A percentile compares a stretch with the other conserved stretches of the same genome.
These are phyloP conservation scores for Cryptococcus sp. DNA, from an alignment of 1,284 basidiomycete species.

Conservation along the genomic window DNA sequence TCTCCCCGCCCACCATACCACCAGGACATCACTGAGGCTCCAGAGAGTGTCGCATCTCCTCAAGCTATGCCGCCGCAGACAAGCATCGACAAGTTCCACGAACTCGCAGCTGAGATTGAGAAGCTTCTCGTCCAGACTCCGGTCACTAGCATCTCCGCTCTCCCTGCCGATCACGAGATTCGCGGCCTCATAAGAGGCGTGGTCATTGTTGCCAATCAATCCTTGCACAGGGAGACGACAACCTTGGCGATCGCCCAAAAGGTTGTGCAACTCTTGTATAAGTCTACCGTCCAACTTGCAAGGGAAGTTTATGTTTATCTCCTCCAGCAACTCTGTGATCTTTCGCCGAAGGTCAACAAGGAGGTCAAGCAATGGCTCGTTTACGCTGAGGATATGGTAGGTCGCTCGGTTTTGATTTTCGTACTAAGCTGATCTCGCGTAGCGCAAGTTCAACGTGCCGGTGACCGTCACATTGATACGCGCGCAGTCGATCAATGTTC, in stretches of 20 bases:
- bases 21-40: conserved; percentile 32
- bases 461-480: conserved; percentile 88
- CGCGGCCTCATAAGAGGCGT: conserved; percentile 80
- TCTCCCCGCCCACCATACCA: conserved; percentile 28
- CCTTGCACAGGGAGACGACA: conserved; percentile 77
- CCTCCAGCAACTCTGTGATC: conserved; percentile 83
- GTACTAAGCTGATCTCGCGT: conserved; percentile 9
- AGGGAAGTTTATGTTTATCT: conserved; percentile 89
- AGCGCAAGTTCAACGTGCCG: conserved; percentile 95
- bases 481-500: conserved; percentile 75
- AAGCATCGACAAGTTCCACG: conserved; percentile 56
- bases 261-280: conserved; percentile 65
- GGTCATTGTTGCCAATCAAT: conserved; percentile 72
- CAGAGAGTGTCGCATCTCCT: conserved; percentile 25
- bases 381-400: conserved; percentile 92
- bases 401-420: conserved; percentile 31
- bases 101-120: conserved; percentile 75
- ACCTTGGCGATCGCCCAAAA: conserved; percentile 87
- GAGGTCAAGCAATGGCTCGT: conserved; percentile 97
- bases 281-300: conserved; percentile 75
- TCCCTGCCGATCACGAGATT: conserved; percentile 82
- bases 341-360: conserved; percentile 89
- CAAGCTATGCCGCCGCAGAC: conserved; percentile 38
- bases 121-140: conserved; percentile 70
- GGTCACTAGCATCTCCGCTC: conserved; percentile 61